Evolutionary conservation across 352 stramenopile genomes (phyloP), one percentile per base, ranked within the genome.

Genomic region (Pythium plurisporium): DNA sequence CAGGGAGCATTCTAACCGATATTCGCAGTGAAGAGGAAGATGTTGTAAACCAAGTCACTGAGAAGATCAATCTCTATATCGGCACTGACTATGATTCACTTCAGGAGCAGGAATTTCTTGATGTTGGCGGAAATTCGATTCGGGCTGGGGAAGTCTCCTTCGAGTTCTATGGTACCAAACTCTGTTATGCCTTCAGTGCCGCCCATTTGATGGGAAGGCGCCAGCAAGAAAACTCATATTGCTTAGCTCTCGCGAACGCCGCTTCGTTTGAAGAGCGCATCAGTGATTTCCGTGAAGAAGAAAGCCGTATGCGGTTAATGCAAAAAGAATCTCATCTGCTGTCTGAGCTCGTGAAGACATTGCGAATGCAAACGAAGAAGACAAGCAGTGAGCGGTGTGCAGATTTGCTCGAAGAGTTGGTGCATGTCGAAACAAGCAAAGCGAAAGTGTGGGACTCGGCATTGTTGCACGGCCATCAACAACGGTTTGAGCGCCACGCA

Each of bases 101-200:
- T 8, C 73, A 87, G 22, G 66, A 81, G 14, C 44, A 74, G 9
- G 38, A 43, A 0, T 84, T 87, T 34, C 52, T 51, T 8, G 74
- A 89, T 33, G 11, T 70, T 17, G 47, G 54, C 15, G 74, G 73
- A 15, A 79, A 81, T 41, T 26, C 54, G 0, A 50, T 84, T 23
- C 60, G 33, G 19, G 63, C 53, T 27, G 78, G 78, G 2, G 43
- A 59, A 0, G 19, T 70, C 1, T 50, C 59, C 3, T 85, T 90
- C 17, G 82, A 89, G n/a, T 89, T 84, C 61, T 74, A 71, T 38
- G 82, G 82, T 0, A 53, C 62, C 0, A 73, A 70, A 7, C 40
- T 92, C 0, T 92, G 69, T 45, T 91, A 82, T 40, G 74, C 63
- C n/a, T 74, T 92, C n/a, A 71, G 76, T 44, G 74, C 88, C 31